Evolutionary conservation across 208 protist genomes (phyloP).

Genomic region (Leishmania guyanensis): DNA sequence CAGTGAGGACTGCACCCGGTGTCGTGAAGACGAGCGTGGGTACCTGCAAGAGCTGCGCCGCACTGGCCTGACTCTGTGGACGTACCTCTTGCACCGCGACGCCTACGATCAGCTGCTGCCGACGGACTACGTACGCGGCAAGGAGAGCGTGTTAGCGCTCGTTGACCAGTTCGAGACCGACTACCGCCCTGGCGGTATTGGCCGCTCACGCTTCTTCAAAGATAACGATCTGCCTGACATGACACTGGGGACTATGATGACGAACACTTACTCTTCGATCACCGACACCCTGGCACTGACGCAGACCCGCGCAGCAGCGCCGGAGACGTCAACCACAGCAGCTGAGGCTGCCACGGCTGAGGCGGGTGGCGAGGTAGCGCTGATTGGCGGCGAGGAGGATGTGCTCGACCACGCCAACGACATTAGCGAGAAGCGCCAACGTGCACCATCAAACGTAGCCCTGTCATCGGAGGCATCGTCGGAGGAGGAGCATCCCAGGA

Average conservation of each 20-base stretch:
- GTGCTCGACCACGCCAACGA: background rate
- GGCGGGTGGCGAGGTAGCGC: background rate
- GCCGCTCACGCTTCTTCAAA: slow-evolving; percentile 65
- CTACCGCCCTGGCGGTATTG: slow-evolving; percentile 79
- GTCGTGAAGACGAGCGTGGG: slow-evolving; percentile 52
- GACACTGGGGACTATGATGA: slow-evolving; percentile 9
- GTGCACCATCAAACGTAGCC: background rate
- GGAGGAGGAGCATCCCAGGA: background rate
- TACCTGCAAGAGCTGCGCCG: slow-evolving; percentile 75
- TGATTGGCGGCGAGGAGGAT: slow-evolving; percentile 5
- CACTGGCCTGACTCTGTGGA: slow-evolving; percentile 67
- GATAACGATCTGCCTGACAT: slow-evolving; percentile 57
- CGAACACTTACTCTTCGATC: slow-evolving; percentile 33
- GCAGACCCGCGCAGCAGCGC: background rate
- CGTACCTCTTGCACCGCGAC: slow-evolving; percentile 62
- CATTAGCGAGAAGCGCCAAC: background rate
- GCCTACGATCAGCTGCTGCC: slow-evolving; percentile 77
- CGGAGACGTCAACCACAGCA: background rate
- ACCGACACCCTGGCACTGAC: slow-evolving; percentile 4
- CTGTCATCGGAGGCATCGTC: background rate
- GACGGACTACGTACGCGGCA: slow-evolving; percentile 57
- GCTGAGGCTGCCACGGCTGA: background rate
- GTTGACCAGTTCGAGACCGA: slow-evolving; percentile 71
- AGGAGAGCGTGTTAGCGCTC: slow-evolving; percentile 53
- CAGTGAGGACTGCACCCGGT: slow-evolving; percentile 60